Percentiles rank a stretch among this genome's conserved stretches.
Conservation (phyloP, 2,329 filamentous ascomycete species). For the Nemania sp. region DNA sequence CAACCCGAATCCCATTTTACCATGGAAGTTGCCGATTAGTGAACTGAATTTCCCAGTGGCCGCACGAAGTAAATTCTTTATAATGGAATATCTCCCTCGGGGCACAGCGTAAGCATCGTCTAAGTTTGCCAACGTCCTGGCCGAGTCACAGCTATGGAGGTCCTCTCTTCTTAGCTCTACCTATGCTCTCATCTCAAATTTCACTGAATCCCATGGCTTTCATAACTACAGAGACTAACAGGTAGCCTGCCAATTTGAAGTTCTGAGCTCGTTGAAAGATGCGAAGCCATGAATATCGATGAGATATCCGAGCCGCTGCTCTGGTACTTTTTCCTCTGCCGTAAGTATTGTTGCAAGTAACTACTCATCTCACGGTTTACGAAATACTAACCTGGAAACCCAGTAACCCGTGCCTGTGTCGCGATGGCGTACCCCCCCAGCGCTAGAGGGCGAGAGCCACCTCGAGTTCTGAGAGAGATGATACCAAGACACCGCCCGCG, state of each 20-base stretch:
- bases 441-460: neutral
- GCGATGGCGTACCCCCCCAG: conserved; percentile 15
- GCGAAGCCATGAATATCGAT: neutral
- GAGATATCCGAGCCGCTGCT: conserved; percentile 11
- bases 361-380: too few species aligned
- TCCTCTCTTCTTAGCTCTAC: too few species aligned
- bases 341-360: neutral
- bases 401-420: conserved; percentile 14
- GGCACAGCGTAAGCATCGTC: conserved; percentile 2
- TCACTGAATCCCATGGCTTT: too few species aligned
- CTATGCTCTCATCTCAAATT: too few species aligned
- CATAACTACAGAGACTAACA: neutral
- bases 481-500: neutral
- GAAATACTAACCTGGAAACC: neutral
- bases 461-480: neutral
- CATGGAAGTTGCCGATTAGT: neutral
- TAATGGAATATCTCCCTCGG: conserved; percentile 7
- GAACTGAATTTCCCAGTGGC: too few species aligned
- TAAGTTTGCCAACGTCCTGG: neutral
- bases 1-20: neutral
- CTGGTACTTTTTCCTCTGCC: conserved; percentile 17
- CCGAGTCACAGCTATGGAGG: too few species aligned
- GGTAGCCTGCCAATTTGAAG: neutral
- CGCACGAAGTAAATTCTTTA: neutral
- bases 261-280: neutral